phyloP scores from a whole-genome alignment of 139 green algal genomes.

The Picochlorum sp. region DNA sequence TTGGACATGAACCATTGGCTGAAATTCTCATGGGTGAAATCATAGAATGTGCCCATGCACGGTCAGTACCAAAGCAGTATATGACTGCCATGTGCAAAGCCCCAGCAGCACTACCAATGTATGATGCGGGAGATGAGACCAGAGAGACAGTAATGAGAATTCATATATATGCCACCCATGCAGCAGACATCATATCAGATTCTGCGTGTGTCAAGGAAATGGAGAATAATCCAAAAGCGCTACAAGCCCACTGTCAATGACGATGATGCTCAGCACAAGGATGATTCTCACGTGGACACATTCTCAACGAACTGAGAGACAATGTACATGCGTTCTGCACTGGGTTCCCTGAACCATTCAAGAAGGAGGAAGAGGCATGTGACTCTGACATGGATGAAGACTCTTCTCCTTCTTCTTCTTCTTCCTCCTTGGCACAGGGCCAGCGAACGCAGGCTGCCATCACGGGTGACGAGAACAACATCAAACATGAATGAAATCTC shows the following conservation, averaged over 20 bases:
- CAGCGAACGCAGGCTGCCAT: neutral
- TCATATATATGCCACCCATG: constrained; percentile 2
- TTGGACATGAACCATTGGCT: constrained; percentile 26
- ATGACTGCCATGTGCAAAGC: constrained; percentile 25
- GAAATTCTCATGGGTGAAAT: constrained; percentile 22
- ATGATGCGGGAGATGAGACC: constrained; percentile 11
- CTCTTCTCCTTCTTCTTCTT: neutral
- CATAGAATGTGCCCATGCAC: constrained; percentile 7
- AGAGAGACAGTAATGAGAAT: constrained; percentile 2
- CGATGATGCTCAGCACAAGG: neutral
- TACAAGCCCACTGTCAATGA: neutral
- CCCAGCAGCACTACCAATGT: constrained; percentile 13
- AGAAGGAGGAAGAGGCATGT: constrained; percentile 3
- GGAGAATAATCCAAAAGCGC: neutral
- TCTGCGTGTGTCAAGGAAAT: constrained; percentile 7
- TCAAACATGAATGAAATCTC: constrained; percentile 5
- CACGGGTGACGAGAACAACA: neutral
- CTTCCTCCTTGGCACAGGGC: neutral
- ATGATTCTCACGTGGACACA: constrained; percentile 1
- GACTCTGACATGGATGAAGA: neutral
- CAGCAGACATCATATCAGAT: constrained; percentile 2
- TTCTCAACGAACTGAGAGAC: neutral
- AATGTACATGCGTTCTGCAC: constrained; percentile 13
- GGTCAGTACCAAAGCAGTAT: constrained; percentile 29
- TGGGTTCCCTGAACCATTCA: constrained; percentile 7